These are phyloP conservation scores for Pestalotiopsis sp. DNA, from an alignment of 2,329 filamentous ascomycete genomes.

Conservation along the genomic window DNA sequence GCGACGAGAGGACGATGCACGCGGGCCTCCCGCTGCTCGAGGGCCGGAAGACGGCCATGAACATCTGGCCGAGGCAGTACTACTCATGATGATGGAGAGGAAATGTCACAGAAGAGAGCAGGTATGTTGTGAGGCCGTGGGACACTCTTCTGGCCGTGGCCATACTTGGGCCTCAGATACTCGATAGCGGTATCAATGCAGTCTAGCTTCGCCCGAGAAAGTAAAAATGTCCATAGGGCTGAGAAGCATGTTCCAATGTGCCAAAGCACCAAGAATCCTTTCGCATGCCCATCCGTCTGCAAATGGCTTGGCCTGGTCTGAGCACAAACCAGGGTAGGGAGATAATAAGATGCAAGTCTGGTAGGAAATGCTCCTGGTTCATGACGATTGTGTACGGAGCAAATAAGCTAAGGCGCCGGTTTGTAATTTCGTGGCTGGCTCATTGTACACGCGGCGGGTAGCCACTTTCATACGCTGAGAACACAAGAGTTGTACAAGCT, in stretches of 20 bases:
- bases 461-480: not conserved
- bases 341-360: not conserved
- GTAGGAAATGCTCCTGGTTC: too few species aligned
- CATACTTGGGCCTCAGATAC: not conserved
- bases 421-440: not conserved
- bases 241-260: not conserved
- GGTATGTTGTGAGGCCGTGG: not conserved
- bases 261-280: not conserved
- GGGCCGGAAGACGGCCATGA: constrained; percentile 48
- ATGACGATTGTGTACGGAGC: too few species aligned
- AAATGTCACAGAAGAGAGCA: not conserved
- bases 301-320: not conserved
- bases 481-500: not conserved
- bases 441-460: not conserved
- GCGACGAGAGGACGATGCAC: constrained; percentile 42
- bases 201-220: too few species aligned
- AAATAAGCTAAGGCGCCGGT: not conserved
- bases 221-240: not conserved
- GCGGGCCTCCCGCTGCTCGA: constrained; percentile 42
- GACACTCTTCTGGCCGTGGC: too few species aligned
- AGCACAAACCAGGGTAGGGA: not conserved
- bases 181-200: too few species aligned
- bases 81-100: constrained; percentile 13
- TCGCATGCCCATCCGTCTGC: not conserved
- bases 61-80: constrained; percentile 43